Base-by-base conservation (phyloP, 306 rosid species). In the Hippophae rhamnoides region DNA sequence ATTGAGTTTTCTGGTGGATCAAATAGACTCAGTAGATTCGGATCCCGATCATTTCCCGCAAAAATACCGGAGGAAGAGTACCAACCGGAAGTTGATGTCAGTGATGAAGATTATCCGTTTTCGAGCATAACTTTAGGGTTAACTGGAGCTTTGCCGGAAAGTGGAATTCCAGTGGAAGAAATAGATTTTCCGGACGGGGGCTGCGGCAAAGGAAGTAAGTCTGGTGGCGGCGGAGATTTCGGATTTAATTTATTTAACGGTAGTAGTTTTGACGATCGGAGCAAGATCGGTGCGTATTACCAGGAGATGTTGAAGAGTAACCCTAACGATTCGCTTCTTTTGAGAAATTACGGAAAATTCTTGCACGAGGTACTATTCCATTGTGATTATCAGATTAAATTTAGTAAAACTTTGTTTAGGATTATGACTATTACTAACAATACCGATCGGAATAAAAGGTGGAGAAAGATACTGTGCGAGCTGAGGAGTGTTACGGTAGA, bases 311-410 rank as follows among this genome's bases (percentile, higher is more conserved):
- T 90, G 66, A 81, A 79, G 74, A 68, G 76, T 40, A 78, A 90
- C 64, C 98, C 96, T 2, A 63, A 74, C 25, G 89, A 90, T 52
- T 71, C 96, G n/a, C 89, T 90, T 46, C 68, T 90, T 23, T 83
- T 87, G 7, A 74, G 95, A 68, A 90, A 90, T 62, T 90, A 90
- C 78, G 96, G 76, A 9, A 85, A 83, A 72, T 90, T 69, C 76
- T 75, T 90, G 47, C 82, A 87, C 54, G 87, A 84, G 97, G 97
- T 87, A 49, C 26, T 0, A 13, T 13, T 8, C n/a, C 10, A 42
- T 11, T 0, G 46, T 3, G 23, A 31, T 31, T 31, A 31, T 31
- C 38, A 31, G 3, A 31, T 31, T 31, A 31, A 31, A 31, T 31
- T 31, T 31, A 31, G 38, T 31, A 31, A 31, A 31, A 31, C 38